Evolutionary conservation across 257 asterid species (phyloP).

Genomic region (Petrea volubilis): DNA sequence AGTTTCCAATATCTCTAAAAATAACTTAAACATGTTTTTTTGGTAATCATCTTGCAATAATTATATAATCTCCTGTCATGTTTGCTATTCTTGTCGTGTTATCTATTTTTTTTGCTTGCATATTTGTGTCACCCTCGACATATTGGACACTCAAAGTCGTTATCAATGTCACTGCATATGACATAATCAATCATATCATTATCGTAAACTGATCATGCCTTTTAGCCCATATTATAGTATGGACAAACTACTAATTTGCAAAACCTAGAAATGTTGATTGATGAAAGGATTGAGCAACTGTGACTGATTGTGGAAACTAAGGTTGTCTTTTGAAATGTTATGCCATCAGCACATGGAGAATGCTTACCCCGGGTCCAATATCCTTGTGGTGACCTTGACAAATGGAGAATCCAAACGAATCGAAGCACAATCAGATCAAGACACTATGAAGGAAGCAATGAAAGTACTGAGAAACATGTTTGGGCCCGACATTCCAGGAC

Average conservation of each 20-base stretch:
- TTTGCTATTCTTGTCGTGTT: background rate
- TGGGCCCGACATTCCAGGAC: constrained; percentile 68
- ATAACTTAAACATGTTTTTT: too few species aligned
- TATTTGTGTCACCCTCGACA: constrained; percentile 10
- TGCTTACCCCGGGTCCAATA: constrained; percentile 87
- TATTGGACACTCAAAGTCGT: background rate
- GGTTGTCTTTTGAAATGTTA: constrained; percentile 21
- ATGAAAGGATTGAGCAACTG: background rate
- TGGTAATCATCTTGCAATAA: background rate
- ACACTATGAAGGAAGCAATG: constrained; percentile 85
- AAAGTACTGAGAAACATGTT: constrained; percentile 85
- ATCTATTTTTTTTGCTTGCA: background rate
- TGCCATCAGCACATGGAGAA: constrained; percentile 91
- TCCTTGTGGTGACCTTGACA: constrained; percentile 86
- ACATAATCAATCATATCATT: background rate
- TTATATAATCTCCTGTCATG: background rate
- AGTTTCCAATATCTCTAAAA: too few species aligned
- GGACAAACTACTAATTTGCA: constrained; percentile 6
- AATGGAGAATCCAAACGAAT: constrained; percentile 87
- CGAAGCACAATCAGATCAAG: constrained; percentile 81
- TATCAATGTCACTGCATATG: background rate
- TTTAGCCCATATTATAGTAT: background rate
- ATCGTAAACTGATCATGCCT: background rate
- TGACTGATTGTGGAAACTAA: constrained; percentile 22
- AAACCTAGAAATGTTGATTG: background rate